Conservation (phyloP, 306 rosid species). For the Purshia tridentata region DNA sequence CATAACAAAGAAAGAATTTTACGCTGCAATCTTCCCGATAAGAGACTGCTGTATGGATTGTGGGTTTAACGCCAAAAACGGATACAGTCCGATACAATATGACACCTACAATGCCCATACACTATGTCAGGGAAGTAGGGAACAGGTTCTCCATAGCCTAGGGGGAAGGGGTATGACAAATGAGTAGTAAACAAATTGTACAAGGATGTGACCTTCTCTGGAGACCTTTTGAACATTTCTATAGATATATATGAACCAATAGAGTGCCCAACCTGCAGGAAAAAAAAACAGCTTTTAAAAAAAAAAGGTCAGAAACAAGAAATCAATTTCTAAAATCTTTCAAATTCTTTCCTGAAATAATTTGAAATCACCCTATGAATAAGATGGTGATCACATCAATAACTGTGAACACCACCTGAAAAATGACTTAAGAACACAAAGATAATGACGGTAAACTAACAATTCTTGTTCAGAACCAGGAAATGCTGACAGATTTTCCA, state of each 20-base stretch:
- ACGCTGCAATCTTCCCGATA: constrained; percentile 56
- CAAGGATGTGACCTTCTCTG: constrained; percentile 52
- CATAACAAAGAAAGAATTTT: constrained; percentile 14
- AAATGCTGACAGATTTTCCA: constrained; percentile 10
- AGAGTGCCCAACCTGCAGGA: constrained; percentile 81
- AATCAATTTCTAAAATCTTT: constrained; percentile 11
- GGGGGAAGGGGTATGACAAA: constrained; percentile 15
- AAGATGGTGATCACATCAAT: neutral
- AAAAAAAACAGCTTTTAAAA: constrained; percentile 30
- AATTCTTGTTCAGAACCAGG: constrained; percentile 21
- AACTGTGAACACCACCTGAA: constrained; percentile 6
- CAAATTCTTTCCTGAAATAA: constrained; percentile 10
- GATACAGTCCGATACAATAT: constrained; percentile 69
- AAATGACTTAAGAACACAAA: neutral
- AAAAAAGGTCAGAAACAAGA: constrained; percentile 18
- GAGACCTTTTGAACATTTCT: constrained; percentile 55
- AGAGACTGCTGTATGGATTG: constrained; percentile 48
- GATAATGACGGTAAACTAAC: constrained; percentile 2
- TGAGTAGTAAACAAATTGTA: constrained; percentile 13
- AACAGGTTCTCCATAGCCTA: constrained; percentile 18
- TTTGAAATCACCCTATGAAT: constrained; percentile 9
- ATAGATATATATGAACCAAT: constrained; percentile 73
- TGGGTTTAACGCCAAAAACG: constrained; percentile 72
- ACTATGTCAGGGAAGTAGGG: constrained; percentile 30
- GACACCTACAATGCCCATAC: constrained; percentile 54